A percentile compares a stretch with the other conserved stretches of the same genome.
Evolutionary conservation across 106 monocot genomes (phyloP).

Genomic region (Dendrobium chrysotoxum): DNA sequence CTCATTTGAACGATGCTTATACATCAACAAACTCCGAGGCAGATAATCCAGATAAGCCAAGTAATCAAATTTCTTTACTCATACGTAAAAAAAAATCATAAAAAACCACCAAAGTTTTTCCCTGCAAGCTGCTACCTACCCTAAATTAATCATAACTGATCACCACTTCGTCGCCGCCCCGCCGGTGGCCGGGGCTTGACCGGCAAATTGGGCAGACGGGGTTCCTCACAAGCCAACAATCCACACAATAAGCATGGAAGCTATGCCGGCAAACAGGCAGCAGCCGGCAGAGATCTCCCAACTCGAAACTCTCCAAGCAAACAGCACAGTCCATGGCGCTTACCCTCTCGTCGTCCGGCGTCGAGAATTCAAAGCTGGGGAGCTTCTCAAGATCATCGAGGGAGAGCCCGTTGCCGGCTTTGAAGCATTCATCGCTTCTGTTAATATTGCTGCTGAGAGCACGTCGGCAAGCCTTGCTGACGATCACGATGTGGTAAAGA

Average conservation of each 20-base stretch:
- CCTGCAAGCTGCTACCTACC: neutral
- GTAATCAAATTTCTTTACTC: too few species aligned
- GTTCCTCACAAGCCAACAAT: constrained; percentile 41
- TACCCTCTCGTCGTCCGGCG: neutral
- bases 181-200: constrained; percentile 4
- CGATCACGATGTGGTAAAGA: constrained; percentile 23
- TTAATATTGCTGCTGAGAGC: neutral
- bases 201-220: constrained; percentile 51
- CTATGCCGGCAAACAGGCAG: constrained; percentile 49
- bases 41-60: too few species aligned
- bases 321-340: constrained; percentile 20
- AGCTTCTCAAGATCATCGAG: constrained; percentile 37
- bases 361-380: constrained; percentile 25
- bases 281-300: constrained; percentile 40
- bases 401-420: constrained; percentile 21
- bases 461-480: constrained; percentile 23
- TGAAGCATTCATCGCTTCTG: neutral
- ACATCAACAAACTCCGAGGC: too few species aligned
- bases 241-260: constrained; percentile 50
- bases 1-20: too few species aligned
- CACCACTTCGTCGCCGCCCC: too few species aligned
- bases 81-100: too few species aligned
- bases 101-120: neutral
- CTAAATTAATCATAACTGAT: neutral
- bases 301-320: constrained; percentile 47